These are phyloP conservation scores for Clarkia xantiana DNA, from an alignment of 345 rosid genomes.

Conservation along the genomic window DNA sequence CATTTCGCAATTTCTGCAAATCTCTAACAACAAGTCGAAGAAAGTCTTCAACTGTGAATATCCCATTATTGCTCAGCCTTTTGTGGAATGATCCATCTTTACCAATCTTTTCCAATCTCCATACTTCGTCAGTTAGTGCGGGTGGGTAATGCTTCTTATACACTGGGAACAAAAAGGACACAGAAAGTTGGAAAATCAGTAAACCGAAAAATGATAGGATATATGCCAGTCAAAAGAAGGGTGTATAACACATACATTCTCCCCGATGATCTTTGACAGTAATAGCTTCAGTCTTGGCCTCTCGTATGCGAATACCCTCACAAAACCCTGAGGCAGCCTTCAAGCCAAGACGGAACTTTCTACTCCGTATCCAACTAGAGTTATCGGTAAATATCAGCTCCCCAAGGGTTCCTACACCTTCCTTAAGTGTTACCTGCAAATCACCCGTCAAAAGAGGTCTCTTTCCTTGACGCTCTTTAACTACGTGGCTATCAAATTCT, in stretches of 20 bases:
- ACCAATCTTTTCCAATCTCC: slow-evolving; percentile 98
- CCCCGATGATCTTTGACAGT: slow-evolving; percentile 97
- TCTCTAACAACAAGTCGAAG: slow-evolving; percentile 65
- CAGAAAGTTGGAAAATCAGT: slow-evolving; percentile 4
- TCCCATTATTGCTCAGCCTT: slow-evolving; percentile 35
- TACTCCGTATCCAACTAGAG: slow-evolving; percentile 96
- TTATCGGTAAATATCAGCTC: slow-evolving; percentile 88
- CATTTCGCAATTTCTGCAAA: slow-evolving; percentile 51
- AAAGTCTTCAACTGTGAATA: slow-evolving; percentile 70
- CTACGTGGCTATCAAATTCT: slow-evolving; percentile 85
- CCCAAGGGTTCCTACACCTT: slow-evolving; percentile 91
- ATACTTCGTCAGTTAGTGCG: slow-evolving; percentile 64
- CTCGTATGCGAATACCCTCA: slow-evolving; percentile 74
- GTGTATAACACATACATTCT: slow-evolving; percentile 37
- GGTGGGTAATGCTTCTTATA: slow-evolving; percentile 99
- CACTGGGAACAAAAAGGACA: slow-evolving; percentile 31
- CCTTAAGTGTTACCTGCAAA: slow-evolving; percentile 75
- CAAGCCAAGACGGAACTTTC: slow-evolving; percentile 93
- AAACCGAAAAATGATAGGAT: neutral
- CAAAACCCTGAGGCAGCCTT: slow-evolving; percentile 56
- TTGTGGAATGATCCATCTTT: slow-evolving; percentile 98
- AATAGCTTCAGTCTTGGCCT: slow-evolving; percentile 97
- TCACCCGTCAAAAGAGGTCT: slow-evolving; percentile 88
- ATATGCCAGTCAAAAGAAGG: neutral
- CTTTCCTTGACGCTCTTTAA: slow-evolving; percentile 92